A percentile compares a stretch with the other conserved stretches of the same genome.
Evolutionary conservation across 129 eudicot genomes (phyloP).

Genomic region (Glebionis coronaria): DNA sequence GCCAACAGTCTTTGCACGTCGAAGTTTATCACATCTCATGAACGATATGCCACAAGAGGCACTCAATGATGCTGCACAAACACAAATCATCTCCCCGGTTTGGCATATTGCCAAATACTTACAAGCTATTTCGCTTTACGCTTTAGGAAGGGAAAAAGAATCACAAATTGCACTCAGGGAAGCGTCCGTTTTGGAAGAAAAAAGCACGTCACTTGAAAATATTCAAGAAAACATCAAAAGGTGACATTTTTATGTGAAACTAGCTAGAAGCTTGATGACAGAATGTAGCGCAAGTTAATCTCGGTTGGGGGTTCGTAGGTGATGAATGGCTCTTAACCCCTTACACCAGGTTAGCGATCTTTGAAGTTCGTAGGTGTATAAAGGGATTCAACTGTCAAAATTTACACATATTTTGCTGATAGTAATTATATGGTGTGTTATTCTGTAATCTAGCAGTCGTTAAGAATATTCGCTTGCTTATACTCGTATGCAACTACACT

Average conservation of each 20-base stretch:
- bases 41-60: slow-evolving; percentile 80
- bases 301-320: slow-evolving; percentile 4
- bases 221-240: slow-evolving; percentile 17
- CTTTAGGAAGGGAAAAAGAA: slow-evolving; percentile 66
- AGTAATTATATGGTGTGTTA: slow-evolving; percentile 26
- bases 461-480: slow-evolving; percentile 36
- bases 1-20: slow-evolving; percentile 81
- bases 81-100: slow-evolving; percentile 75
- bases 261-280: slow-evolving; percentile 28
- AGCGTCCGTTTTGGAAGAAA: slow-evolving; percentile 75
- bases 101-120: slow-evolving; percentile 83
- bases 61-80: slow-evolving; percentile 79
- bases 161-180: slow-evolving; percentile 76
- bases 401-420: slow-evolving; percentile 19
- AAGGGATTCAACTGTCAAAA: slow-evolving; percentile 2
- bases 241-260: slow-evolving; percentile 15
- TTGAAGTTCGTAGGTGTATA: slow-evolving; percentile 11
- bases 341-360: slow-evolving; percentile 22
- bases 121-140: slow-evolving; percentile 70
- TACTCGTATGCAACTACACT: slow-evolving; percentile 5
- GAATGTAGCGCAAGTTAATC: slow-evolving; percentile 22
- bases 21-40: slow-evolving; percentile 75
- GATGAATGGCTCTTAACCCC: slow-evolving; percentile 22
- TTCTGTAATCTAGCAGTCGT: slow-evolving; percentile 40
- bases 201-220: slow-evolving; percentile 30